Evolutionary conservation across 2,329 filamentous ascomycete genomes (phyloP).

Genomic region (Phoma sp.): DNA sequence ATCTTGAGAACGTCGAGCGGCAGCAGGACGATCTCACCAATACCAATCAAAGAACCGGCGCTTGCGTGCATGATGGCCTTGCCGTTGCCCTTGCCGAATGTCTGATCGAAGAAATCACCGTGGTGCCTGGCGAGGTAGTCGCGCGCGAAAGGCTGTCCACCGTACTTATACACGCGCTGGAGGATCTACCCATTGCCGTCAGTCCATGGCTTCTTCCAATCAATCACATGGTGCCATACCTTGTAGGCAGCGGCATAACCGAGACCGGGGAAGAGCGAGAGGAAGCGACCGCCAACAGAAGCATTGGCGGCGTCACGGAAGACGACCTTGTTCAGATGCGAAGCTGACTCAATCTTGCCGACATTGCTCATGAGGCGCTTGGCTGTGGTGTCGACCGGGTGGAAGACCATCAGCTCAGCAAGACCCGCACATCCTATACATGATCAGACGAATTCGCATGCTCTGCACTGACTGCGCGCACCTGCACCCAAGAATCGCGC

Average conservation of each 20-base stretch:
- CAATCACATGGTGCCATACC: constrained; percentile 52
- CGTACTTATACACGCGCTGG: constrained; percentile 98
- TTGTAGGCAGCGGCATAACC: constrained; percentile 99
- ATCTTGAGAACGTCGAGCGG: constrained; percentile 98
- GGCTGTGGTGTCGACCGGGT: constrained; percentile 86
- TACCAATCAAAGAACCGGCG: constrained; percentile 92
- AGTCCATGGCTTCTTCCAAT: constrained; percentile 3
- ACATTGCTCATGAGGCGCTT: constrained; percentile 99
- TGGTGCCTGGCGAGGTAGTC: constrained; percentile 86
- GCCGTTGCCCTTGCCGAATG: constrained; percentile 95
- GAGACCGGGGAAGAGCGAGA: constrained; percentile 94
- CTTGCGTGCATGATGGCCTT: constrained; percentile 98
- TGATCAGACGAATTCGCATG: constrained; percentile 17
- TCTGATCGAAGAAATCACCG: constrained; percentile 79
- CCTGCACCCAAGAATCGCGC: constrained; percentile 92
- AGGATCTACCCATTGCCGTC: constrained; percentile 64
- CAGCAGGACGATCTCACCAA: constrained; percentile 94
- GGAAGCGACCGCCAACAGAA: constrained; percentile 75
- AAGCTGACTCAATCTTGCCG: constrained; percentile 66
- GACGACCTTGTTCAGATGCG: constrained; percentile 85
- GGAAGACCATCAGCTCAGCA: constrained; percentile 87
- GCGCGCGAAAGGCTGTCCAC: constrained; percentile 91
- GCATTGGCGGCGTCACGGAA: constrained; percentile 88
- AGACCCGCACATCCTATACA: constrained; percentile 83
- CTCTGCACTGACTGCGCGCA: constrained; percentile 49